phyloP scores from a whole-genome alignment of 495 filamentous ascomycete genomes.

The Aspergillus coremiiformis region DNA sequence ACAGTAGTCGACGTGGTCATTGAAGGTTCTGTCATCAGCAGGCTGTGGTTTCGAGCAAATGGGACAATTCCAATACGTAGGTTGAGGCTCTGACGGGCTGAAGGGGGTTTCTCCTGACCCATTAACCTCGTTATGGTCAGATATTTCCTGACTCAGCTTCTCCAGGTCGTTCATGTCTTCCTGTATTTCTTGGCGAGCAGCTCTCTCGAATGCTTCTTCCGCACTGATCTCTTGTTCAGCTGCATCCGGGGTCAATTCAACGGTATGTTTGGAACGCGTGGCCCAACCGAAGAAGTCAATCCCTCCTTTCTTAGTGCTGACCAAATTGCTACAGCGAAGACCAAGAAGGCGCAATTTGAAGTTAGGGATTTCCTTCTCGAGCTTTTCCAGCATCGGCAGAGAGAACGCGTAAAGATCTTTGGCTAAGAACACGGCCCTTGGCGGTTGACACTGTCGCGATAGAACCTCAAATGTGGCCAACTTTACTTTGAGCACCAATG shows the following conservation, averaged over 20 bases:
- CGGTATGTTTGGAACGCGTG: constrained; percentile 13
- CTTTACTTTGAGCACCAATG: constrained; percentile 87
- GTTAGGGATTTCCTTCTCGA: constrained; percentile 77
- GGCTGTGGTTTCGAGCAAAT: constrained; percentile 69
- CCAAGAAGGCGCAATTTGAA: constrained; percentile 86
- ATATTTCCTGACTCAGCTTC: constrained; percentile 53
- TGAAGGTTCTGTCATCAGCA: constrained; percentile 73
- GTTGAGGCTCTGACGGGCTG: constrained; percentile 6
- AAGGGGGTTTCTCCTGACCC: neutral
- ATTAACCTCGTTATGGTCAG: constrained; percentile 2
- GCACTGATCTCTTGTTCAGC: constrained; percentile 61
- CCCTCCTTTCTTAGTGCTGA: constrained; percentile 72
- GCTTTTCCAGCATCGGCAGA: constrained; percentile 73
- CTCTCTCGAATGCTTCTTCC: constrained; percentile 61
- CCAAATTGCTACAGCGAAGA: constrained; percentile 75
- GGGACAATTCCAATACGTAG: constrained; percentile 74
- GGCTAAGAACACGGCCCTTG: constrained; percentile 60
- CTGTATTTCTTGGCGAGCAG: constrained; percentile 54
- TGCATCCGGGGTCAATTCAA: neutral
- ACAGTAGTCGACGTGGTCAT: constrained; percentile 91
- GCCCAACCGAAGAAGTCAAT: constrained; percentile 71
- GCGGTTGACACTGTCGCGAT: constrained; percentile 69
- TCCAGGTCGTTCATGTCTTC: constrained; percentile 60
- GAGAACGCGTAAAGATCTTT: constrained; percentile 80
- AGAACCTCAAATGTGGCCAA: constrained; percentile 89